A percentile compares a stretch with the other conserved stretches of the same genome.
Evolutionary conservation across 23 red algal genomes (phyloP).

Genomic region (Gracilaria caudata): DNA sequence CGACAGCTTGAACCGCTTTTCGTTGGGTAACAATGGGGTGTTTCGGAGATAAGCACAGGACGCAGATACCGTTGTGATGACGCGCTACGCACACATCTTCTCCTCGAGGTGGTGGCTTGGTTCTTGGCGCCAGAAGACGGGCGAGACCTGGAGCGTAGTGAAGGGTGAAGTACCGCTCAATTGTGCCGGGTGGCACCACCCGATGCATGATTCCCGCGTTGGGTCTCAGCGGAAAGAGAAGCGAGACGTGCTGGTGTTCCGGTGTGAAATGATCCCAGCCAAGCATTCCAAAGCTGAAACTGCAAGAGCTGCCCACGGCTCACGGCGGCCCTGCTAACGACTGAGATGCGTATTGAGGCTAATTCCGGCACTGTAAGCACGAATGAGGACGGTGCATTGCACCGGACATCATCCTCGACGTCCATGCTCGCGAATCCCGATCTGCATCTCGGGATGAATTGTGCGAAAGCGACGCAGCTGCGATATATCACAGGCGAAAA

Average conservation of each 20-base stretch:
- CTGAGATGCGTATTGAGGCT: too few relatives aligned
- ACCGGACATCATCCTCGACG: too few relatives aligned
- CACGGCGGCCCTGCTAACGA: too few relatives aligned
- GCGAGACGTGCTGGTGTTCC: background rate
- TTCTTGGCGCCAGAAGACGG: background rate
- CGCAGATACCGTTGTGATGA: constrained; percentile 81
- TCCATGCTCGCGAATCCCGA: constrained; percentile 1
- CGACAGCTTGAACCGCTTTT: constrained; percentile 31
- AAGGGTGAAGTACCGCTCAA: constrained; percentile 63
- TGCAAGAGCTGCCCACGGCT: too few relatives aligned
- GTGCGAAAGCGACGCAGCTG: background rate
- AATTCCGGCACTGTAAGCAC: background rate
- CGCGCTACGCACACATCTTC: constrained; percentile 73
- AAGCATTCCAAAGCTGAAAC: too few relatives aligned
- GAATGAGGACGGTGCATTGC: background rate
- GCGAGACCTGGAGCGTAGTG: constrained; percentile 66
- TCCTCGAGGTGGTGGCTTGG: constrained; percentile 25
- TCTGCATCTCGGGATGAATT: background rate
- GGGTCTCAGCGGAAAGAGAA: background rate
- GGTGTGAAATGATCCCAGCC: too few relatives aligned
- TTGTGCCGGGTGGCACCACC: constrained; percentile 46
- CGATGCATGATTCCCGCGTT: constrained; percentile 12
- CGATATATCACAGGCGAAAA: background rate
- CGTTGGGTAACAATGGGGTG: constrained; percentile 63
- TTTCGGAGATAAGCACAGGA: constrained; percentile 61